Evolutionary conservation across 2,329 filamentous ascomycete species (phyloP).

Genomic region (Xylaria sp.): DNA sequence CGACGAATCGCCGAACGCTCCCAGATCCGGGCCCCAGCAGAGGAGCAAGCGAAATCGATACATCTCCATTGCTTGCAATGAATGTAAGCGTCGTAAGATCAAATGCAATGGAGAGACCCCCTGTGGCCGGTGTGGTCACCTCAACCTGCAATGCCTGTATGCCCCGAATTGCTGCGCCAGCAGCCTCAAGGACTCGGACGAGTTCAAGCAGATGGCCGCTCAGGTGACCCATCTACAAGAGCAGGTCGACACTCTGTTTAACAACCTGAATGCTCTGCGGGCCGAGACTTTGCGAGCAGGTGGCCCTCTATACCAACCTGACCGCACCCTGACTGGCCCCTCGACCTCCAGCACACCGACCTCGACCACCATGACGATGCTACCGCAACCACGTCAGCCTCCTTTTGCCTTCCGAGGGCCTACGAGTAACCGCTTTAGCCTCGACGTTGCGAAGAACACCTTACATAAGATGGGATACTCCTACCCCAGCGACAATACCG

Average conservation of each 20-base stretch:
- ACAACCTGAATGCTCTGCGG: conserved; percentile 75
- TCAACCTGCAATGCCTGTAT: conserved; percentile 73
- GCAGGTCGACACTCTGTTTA: conserved; percentile 82
- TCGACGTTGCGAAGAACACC: conserved; percentile 87
- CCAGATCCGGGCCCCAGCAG: conserved; percentile 50
- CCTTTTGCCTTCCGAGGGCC: conserved; percentile 85
- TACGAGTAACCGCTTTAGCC: conserved; percentile 84
- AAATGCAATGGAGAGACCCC: conserved; percentile 78
- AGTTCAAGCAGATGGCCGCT: conserved; percentile 83
- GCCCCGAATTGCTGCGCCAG: conserved; percentile 74
- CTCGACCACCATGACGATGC: conserved; percentile 56
- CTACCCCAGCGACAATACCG: conserved; percentile 67
- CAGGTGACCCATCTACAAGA: conserved; percentile 82
- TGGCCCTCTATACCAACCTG: conserved; percentile 46
- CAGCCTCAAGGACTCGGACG: conserved; percentile 91
- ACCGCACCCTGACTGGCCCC: conserved; percentile 53
- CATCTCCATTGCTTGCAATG: conserved; percentile 73
- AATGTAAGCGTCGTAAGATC: conserved; percentile 79
- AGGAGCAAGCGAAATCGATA: conserved; percentile 71
- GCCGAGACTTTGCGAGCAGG: conserved; percentile 57
- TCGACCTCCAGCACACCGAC: conserved; percentile 55
- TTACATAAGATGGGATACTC: conserved; percentile 90
- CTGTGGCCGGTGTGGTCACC: conserved; percentile 74
- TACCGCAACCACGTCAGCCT: conserved; percentile 64
- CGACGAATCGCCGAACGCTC: conserved; percentile 41